Conservation (phyloP, 169 alveolate species). For the Plasmodium yoelii region DNA sequence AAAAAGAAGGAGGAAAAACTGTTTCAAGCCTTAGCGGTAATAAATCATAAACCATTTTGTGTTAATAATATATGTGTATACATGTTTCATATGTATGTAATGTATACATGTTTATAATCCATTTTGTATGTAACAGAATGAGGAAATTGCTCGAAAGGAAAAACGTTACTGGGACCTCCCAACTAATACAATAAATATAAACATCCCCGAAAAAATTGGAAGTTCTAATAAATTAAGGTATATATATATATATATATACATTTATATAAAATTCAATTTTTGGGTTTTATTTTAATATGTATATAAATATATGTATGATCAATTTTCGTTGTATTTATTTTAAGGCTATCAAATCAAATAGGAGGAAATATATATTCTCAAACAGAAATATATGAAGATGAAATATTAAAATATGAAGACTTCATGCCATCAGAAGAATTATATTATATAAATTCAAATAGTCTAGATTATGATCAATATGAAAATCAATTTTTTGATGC, state of each 20-base stretch:
- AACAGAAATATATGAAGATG: slow-evolving; percentile 15
- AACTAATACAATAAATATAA: slow-evolving; percentile 29
- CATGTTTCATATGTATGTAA: neutral
- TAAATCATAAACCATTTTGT: neutral
- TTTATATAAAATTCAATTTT: neutral
- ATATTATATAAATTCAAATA: slow-evolving; percentile 7
- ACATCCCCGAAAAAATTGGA: neutral
- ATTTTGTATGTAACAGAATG: slow-evolving; percentile 23
- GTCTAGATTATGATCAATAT: neutral
- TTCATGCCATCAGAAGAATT: neutral
- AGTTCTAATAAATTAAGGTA: slow-evolving; percentile 30
- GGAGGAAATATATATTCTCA: slow-evolving; percentile 35
- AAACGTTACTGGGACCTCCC: slow-evolving; percentile 66
- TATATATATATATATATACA: neutral
- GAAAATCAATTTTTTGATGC: neutral
- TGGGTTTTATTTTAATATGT: neutral
- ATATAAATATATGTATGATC: slow-evolving; percentile 1
- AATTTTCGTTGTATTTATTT: neutral
- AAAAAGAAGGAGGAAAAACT: slow-evolving; percentile 56
- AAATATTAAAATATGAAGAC: slow-evolving; percentile 3
- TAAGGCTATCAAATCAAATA: slow-evolving; percentile 14
- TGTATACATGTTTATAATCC: neutral
- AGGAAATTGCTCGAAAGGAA: slow-evolving; percentile 65
- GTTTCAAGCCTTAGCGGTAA: slow-evolving; percentile 60
- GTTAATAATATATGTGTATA: neutral